Base-by-base conservation (phyloP, 495 filamentous ascomycete genomes). In the Penicillium canescens region DNA sequence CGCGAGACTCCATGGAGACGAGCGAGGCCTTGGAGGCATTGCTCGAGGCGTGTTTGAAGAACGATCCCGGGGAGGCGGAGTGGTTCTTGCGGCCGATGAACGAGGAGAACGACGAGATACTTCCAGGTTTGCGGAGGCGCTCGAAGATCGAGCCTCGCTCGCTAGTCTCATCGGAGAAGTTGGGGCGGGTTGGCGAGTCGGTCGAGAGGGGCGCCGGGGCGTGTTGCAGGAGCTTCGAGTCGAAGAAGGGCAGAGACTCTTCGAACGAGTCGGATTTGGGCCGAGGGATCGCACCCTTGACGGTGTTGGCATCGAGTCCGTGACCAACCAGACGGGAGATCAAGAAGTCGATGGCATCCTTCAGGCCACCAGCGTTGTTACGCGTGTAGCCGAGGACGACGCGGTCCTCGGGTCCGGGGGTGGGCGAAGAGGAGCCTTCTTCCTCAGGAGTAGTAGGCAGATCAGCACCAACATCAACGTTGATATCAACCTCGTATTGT, bases 201-300 rank as follows among this genome's bases (percentile, higher is more conserved):
- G 90, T 92, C 12, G 82, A 78, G 20, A 92, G 77, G 1, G 87
- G 86, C 28, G 85, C 83, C 26, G 91, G 91, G 9, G 90, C 90
- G 63, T 92, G 89, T 69, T 98, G 95, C 33, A 99, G 79, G 31
- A 99, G 75, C 73, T 97, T 97, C 0, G 92, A 94, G 69, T 96
- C 88, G 70, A 99, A 99, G 78, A 90, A 97, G 23, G 90, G 92
- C 28, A 96, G 81, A 37, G 91, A 92, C 55, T 98, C 95, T 63
- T 98, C 94, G 64, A 98, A 99, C 1, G 94, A 96, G 71, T 99
- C 94, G 4, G 94, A 97, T 77, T 98, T 97, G 45, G 94, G 95
- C 41, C 93, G 87, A 0, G 93, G 91, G 55, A 98, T 93, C 12
- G 91, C 86, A 45, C 95, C 94, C 69, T 94, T 96, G 59, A 99